phyloP scores from a whole-genome alignment of 169 alveolate genomes.

The Cryptosporidium meleagridis region DNA sequence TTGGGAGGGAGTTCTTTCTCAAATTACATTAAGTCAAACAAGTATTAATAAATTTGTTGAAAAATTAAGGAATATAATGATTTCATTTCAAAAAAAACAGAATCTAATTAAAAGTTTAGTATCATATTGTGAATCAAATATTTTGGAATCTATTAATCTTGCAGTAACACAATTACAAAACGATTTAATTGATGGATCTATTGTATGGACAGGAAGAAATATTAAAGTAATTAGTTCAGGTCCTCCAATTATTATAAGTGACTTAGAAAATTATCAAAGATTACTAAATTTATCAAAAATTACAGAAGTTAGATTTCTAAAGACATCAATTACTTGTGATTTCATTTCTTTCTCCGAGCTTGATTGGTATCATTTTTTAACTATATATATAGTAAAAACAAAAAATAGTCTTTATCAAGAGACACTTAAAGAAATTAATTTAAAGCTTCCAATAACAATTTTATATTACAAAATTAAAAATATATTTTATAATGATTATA shows the following conservation, averaged over 20 bases:
- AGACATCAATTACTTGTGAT: slow-evolving; percentile 46
- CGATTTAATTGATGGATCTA: slow-evolving; percentile 61
- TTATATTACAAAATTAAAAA: slow-evolving; percentile 7
- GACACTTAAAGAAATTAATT: neutral
- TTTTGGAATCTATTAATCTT: slow-evolving; percentile 49
- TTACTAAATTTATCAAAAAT: slow-evolving; percentile 37
- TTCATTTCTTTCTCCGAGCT: slow-evolving; percentile 57
- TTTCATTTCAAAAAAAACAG: slow-evolving; percentile 9
- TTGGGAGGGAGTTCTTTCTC: slow-evolving; percentile 66
- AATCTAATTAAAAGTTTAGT: neutral
- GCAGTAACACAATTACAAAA: slow-evolving; percentile 52
- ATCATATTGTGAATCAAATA: slow-evolving; percentile 51
- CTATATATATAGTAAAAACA: slow-evolving; percentile 1
- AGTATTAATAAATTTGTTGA: slow-evolving; percentile 25
- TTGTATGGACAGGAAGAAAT: slow-evolving; percentile 68
- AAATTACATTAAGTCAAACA: slow-evolving; percentile 10
- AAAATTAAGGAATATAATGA: neutral
- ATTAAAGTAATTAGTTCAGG: slow-evolving; percentile 50
- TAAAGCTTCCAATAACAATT: slow-evolving; percentile 22
- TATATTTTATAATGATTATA: neutral
- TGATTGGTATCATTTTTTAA: slow-evolving; percentile 34
- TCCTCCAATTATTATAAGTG: slow-evolving; percentile 43
- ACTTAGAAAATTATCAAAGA: neutral
- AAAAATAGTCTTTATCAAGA: neutral
- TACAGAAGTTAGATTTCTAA: slow-evolving; percentile 58